Base-by-base conservation (phyloP, 2,329 filamentous ascomycete species). In the Trematosphaeria pertusa region DNA sequence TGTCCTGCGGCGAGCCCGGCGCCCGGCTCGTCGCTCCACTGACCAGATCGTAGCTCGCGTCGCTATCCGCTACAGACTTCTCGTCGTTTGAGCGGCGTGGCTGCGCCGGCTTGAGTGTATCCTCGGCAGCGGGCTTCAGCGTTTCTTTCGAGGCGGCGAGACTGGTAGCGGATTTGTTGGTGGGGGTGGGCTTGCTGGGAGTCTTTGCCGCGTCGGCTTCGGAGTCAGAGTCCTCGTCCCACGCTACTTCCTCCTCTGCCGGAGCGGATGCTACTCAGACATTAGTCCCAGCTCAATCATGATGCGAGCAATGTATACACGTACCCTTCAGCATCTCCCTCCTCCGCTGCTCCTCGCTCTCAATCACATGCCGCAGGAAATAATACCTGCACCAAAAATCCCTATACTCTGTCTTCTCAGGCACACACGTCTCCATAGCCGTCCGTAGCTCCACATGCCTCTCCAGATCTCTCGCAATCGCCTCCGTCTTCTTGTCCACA, bases 341-440 rank as follows among this genome's bases (percentile, higher is more conserved):
- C 70, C 94, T 82, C 71, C 90, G 86, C 64, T 88, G 86, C 75
- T 99, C 94, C 47, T 96, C 92, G 19, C 89, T 92, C 76, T 97
- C 93, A 54, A 99, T 88, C 12, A 94, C 90, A 65, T 95, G 88
- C 63, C 93, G 82, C 54, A 97, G 76, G 77, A 96, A 99, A 71
- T 97, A 97, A 74, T 99, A 99, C 45, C 94, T 82, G 68, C 83
- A 88, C 93, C 94, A 99, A 70, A 99, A 99, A 41, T 88, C 83
- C 41, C 79, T 81, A 65, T 99, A 99, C 24, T 92, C 82, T n/a
- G 97, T 89, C 59, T 85, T 83, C 72, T 92, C 91, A 1, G 94
- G 94, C n/a, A 99, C 94, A 44, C 96, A 77, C 75, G 88, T 91
- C 81, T 97, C 94, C 93, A 99, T 97, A 0, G 91, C 91, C 19